phyloP scores from a whole-genome alignment of 805 yeast genomes.

The Saccharomycopsis selenospora region DNA sequence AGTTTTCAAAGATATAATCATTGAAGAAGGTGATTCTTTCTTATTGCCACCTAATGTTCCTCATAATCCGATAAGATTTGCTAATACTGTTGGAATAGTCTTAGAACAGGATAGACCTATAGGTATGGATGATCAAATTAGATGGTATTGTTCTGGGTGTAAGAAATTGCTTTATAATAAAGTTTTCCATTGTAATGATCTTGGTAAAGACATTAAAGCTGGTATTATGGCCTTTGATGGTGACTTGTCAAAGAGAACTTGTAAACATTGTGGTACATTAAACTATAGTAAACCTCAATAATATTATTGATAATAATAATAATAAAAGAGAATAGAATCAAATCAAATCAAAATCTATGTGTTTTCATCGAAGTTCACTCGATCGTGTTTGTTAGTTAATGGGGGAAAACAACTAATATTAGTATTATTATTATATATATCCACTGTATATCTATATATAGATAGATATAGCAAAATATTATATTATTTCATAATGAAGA shows the following conservation, averaged over 20 bases:
- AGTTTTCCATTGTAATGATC: conserved; percentile 67
- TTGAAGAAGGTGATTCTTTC: conserved; percentile 84
- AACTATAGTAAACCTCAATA: conserved; percentile 58
- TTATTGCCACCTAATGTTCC: conserved; percentile 79
- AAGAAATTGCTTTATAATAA: conserved; percentile 56
- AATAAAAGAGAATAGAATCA: too few species aligned
- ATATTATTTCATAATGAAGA: too few species aligned
- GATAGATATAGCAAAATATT: too few species aligned
- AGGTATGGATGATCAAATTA: conserved; percentile 58
- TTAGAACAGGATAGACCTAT: conserved; percentile 87
- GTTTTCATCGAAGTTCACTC: too few species aligned
- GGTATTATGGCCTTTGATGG: conserved; percentile 68
- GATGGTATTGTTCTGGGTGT: conserved; percentile 86
- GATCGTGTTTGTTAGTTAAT: too few species aligned
- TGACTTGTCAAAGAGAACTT: conserved; percentile 58
- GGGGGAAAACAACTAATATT: too few species aligned
- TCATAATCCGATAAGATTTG: conserved; percentile 83
- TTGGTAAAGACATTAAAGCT: conserved; percentile 84
- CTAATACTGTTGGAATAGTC: conserved; percentile 81
- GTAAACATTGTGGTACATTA: conserved; percentile 65
- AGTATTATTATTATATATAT: too few species aligned
- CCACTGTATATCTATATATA: too few species aligned
- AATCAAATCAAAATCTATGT: too few species aligned
- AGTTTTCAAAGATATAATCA: conserved; percentile 63
- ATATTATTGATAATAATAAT: too few species aligned